Evolutionary conservation across 495 filamentous ascomycete genomes (phyloP), one percentile per base, ranked within the genome.

Genomic region (Aspergillus nidulans): DNA sequence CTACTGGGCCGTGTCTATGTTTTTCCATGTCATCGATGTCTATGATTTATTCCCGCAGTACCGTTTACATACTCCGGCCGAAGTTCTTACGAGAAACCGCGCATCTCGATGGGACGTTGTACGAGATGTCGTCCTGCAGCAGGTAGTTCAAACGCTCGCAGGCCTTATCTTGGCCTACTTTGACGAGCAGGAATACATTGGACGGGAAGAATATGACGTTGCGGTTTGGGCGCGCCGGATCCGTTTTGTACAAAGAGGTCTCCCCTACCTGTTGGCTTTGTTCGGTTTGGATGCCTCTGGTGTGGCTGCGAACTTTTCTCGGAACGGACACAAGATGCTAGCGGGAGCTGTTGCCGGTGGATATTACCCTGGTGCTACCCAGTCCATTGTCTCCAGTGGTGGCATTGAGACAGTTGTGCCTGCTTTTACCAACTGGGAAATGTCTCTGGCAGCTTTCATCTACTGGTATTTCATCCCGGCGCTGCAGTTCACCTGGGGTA

Each of bases 51-150:
- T 94, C 65, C 82, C 89, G 28, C 80, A 91, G 59, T 95, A 96
- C 73, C 85, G 92, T 48, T 75, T 97, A 40, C 92, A 96, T 77
- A 96, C 92, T 0, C 91, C 92, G 24, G 90, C 88, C 47, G 92
- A 96, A 63, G 80, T 96, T 50, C 66, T 85, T 16, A 87, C 89
- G 69, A 79, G 92, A 54, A 97, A 97, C 71, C 90, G 87, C 60
- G 92, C 90, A 43, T 81, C 86, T 49, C 81, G 88, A 49, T 86
- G 78, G 70, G 85, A 96, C 58, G 90, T 95, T 3, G 81, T 90
- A 19, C 85, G 86, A 62, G 90, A 95, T 77, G 91, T 96, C 57
- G 71, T 96, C 36, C 62, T 96, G 28, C 90, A 97, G 67, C 92
- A 97, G 60, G 62, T 90, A n/a, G 84, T 96, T 26, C 92, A 96